Base-by-base conservation (phyloP, 208 protist genomes). In the Leishmania aethiopica region DNA sequence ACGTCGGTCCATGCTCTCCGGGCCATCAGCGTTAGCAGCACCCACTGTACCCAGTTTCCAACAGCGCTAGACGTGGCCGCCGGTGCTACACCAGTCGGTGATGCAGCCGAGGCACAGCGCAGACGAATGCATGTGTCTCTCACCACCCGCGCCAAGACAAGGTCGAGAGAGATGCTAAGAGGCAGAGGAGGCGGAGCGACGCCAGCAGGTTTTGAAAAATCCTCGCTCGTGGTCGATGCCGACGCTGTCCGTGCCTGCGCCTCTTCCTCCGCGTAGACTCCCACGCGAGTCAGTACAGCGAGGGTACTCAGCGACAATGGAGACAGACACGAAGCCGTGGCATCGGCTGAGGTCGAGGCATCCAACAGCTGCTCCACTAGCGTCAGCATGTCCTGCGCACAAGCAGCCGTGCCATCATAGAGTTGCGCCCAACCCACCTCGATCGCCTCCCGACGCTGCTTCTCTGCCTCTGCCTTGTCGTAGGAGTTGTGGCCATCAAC, bases 11-110 rank as follows among this genome's bases (percentile, higher is more conserved):
- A 86, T 15, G 79, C 78, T 49, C 40, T 40, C 15, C 82, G 82
- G 22, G 28, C 37, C 78, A 86, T 75, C 37, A 86, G 82, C 3
- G 79, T 49, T n/a, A 86, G 17, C 57, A 86, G 59, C 64, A 86
- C 83, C 78, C 83, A 86, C 75, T 82, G 83, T 71, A 83, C 83
- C 83, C 78, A 86, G 57, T 78, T 83, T 6, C 79, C 78, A 25
- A 73, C 64, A 62, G 60, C 32, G 17, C 67, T 73, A 8, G 82
- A 70, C n/a, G 77, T 79, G 19, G 72, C 60, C 3, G 51, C 60
- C n/a, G 76, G 45, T 74, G 70, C 28, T 17, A 45, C 70, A 55
- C 42, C 19, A 3, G 1, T 40, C 32, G 22, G 35, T 42, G 55
- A 57, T 45, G 37, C 35, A 8, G 32, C 1, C 25, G 64, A 66